Base-by-base conservation (phyloP, 805 yeast species). In the Yarrowia alimentaria region DNA sequence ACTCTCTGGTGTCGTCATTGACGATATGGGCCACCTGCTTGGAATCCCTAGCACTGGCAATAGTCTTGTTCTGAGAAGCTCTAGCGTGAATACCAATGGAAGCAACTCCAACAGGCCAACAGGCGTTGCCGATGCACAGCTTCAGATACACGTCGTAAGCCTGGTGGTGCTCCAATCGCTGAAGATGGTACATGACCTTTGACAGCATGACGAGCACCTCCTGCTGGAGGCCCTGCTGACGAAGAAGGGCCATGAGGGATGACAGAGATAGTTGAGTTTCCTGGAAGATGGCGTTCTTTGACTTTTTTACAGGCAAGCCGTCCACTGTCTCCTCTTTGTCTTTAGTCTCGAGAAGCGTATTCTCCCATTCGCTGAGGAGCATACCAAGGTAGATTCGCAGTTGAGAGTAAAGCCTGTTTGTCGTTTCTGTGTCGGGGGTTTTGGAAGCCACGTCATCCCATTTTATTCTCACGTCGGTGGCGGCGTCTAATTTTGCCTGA, bases 81-180 rank as follows among this genome's bases (percentile, higher is more conserved):
- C 95, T 68, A 9, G 80, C 81, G 62, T 87, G 96, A 53, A 88
- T 85, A 42, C 93, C 88, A 12, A 88, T 83, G 52, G 78, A 78
- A 6, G 79, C 70, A 11, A 88, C 85, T 20, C 96, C 96, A 56
- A 87, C 83, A 2, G 96, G 96, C 95, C 95, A 88, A 4, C 93
- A 90, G 2, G 84, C 87, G 58, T 86, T 85, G 1, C 96, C 96
- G 13, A 88, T 82, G 60, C 91, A 82, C 53, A 88, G 67, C 55
- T 82, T 76, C 71, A 87, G 68, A 58, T 88, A 88, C 19, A 80
- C 71, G 59, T 85, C 86, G 54, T 77, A 77, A 4, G 91, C 87
- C 45, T 67, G 67, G 28, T 63, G 61, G 56, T 64, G 79, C 26
- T 79, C 74, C 12, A 63, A 60, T 9, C 66, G 60, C 63, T 87